Base-by-base conservation (phyloP, 306 rosid genomes). In the Rosa chinensis region DNA sequence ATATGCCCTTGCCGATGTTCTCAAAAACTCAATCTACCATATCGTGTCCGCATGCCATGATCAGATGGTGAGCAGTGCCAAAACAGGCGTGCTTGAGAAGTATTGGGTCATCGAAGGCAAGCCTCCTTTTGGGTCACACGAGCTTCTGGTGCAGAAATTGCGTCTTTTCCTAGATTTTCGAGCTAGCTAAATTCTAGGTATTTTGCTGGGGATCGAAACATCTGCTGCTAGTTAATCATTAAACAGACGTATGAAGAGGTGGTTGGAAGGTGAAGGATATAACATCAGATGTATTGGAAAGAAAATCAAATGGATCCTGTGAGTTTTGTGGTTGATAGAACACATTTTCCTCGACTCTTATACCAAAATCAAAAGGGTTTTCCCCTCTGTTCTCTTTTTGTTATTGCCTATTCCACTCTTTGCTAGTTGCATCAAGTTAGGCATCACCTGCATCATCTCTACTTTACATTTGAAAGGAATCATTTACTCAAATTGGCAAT, bases 11-110 rank as follows among this genome's bases (percentile, higher is more conserved):
- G 92, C 98, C 56, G 98, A 96, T 72, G 91, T 88, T 80, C 88
- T 93, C 78, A 93, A 84, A 88, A 88, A 79, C 64, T 90, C 98
- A 6, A 88, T 93, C 81, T 96, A 96, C 86, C 90, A 84, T 45
- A 77, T 96, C 45, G 98, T 93, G 68, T 86, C 94, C 56, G 83
- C 94, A 74, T 96, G 90, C 84, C 91, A 96, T 35, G 90, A 85
- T 62, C 98, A 93, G 78, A 96, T 93, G 97, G 75, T 81, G 82
- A 85, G 89, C 72, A 88, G 98, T 78, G 91, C 94, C 58, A 92
- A 92, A 83, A 83, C 86, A 32, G 93, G 92, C 52, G 79, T 87
- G 75, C 91, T 92, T 17, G 99, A 95, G 83, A 95, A 91, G 82
- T 93, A 95, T 70, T 96, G 99, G 99, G 62, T 91, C 76, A 80